These are phyloP conservation scores for Paxillus involutus DNA, from an alignment of 768 basidiomycete genomes.

Conservation along the genomic window DNA sequence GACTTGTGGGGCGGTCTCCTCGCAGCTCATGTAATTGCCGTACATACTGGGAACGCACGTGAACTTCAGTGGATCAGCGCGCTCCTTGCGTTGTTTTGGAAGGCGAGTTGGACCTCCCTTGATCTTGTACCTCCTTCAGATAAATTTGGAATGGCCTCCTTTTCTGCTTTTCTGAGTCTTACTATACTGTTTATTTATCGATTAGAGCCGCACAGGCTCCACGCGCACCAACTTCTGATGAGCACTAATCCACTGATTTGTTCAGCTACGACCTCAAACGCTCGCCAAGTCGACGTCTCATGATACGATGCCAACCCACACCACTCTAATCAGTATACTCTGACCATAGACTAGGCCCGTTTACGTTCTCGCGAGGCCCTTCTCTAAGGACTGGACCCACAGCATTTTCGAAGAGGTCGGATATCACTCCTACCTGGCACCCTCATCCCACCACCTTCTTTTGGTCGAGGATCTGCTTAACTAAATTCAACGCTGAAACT, in stretches of 20 bases:
- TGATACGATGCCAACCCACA: background rate
- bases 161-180: background rate
- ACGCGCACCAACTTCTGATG: background rate
- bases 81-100: background rate
- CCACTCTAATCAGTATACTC: no score
- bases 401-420: no score
- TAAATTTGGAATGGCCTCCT: background rate
- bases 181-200: background rate
- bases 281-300: background rate
- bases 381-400: background rate
- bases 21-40: background rate
- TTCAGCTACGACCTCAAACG: background rate
- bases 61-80: background rate
- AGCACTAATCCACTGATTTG: background rate
- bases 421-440: no score
- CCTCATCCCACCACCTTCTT: background rate
- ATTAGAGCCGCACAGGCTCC: background rate
- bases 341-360: background rate
- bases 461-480: background rate
- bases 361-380: background rate
- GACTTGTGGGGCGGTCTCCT: background rate
- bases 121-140: background rate
- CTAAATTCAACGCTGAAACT: background rate
- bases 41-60: background rate
- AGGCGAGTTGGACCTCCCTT: background rate